phyloP scores from a whole-genome alignment of 352 stramenopile genomes.

The Phytophthora ohioensis region DNA sequence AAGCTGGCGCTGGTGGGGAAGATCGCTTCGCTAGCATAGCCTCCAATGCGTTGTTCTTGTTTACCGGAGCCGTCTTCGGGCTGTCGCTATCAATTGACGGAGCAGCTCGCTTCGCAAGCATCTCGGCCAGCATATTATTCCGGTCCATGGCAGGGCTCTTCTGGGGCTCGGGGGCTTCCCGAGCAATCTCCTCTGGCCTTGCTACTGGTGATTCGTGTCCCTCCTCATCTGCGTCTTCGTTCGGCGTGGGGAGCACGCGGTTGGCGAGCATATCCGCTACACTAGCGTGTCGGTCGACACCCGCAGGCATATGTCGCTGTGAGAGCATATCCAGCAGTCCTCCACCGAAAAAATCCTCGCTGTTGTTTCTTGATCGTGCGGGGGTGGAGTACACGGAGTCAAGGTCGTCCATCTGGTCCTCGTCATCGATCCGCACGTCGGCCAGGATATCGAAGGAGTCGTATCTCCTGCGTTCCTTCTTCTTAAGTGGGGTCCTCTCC shows the following conservation, averaged over 20 bases:
- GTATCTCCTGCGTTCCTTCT: constrained; percentile 39
- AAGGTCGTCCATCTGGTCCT: constrained; percentile 34
- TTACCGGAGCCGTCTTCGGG: background rate
- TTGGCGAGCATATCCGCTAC: constrained; percentile 47
- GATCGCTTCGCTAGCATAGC: constrained; percentile 48
- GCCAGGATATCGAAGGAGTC: constrained; percentile 46
- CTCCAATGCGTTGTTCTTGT: constrained; percentile 45
- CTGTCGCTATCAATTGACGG: constrained; percentile 19
- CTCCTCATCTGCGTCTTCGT: constrained; percentile 28
- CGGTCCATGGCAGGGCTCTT: constrained; percentile 24
- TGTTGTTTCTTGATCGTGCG: constrained; percentile 40
- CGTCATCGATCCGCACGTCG: constrained; percentile 33
- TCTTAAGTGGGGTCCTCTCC: constrained; percentile 15
- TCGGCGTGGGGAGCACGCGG: constrained; percentile 10
- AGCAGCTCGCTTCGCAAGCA: constrained; percentile 41
- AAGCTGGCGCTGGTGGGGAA: constrained; percentile 1
- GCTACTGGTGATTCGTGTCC: constrained; percentile 6
- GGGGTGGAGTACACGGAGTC: constrained; percentile 40
- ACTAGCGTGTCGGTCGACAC: constrained; percentile 39
- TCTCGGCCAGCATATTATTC: constrained; percentile 49
- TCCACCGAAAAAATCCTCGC: constrained; percentile 40
- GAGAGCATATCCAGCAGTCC: constrained; percentile 46
- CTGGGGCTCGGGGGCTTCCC: constrained; percentile 1
- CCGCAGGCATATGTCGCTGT: constrained; percentile 46
- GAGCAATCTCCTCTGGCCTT: background rate